phyloP scores from a whole-genome alignment of 495 filamentous ascomycete species.

The Neurospora sublineolata region DNA sequence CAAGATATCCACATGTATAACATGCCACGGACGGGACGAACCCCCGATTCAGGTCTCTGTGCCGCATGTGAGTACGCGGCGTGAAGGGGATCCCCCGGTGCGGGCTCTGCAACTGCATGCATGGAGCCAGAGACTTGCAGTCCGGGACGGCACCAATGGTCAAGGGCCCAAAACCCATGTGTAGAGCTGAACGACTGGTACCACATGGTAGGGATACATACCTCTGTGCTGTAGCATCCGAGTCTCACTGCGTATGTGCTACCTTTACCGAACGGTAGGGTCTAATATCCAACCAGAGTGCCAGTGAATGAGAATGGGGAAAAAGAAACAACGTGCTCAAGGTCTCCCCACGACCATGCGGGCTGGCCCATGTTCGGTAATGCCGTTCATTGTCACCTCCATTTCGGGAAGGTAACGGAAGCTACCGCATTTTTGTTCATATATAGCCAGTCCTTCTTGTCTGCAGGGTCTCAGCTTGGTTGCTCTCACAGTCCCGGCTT shows the following conservation, averaged over 20 bases:
- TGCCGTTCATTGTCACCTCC: background rate
- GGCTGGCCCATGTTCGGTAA: background rate
- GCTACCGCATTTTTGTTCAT: background rate
- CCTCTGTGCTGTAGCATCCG: background rate
- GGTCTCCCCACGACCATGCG: background rate
- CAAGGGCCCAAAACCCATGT: background rate
- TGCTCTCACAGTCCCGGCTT: background rate
- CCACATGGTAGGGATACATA: background rate
- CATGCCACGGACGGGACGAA: background rate
- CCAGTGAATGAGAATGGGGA: background rate
- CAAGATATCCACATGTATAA: background rate
- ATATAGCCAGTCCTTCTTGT: conserved; percentile 6
- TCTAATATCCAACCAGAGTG: background rate
- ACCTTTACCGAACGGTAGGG: background rate
- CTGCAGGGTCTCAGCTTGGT: background rate
- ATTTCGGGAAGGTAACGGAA: background rate
- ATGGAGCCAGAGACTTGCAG: background rate
- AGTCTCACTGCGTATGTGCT: background rate
- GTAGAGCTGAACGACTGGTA: background rate
- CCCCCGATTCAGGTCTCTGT: background rate
- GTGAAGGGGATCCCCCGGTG: background rate
- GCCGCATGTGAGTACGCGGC: background rate
- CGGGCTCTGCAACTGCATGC: background rate
- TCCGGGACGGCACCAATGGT: background rate
- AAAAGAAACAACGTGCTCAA: background rate